Base-by-base conservation (phyloP, 208 protist species). In the Wallacemonas sp. region DNA sequence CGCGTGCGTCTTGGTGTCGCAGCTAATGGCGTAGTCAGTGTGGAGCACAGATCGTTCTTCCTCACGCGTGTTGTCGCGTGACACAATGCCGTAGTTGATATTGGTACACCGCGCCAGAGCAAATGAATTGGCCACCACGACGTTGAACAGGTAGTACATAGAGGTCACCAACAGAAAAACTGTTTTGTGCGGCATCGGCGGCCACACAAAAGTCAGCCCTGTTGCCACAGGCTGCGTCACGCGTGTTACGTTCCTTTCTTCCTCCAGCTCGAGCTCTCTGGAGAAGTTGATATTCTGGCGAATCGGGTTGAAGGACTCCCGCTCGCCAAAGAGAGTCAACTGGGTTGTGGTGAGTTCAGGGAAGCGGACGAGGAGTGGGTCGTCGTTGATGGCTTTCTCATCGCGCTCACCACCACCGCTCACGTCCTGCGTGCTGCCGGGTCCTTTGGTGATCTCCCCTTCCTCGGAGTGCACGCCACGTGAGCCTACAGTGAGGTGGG, bases 271-370 rank as follows among this genome's bases (percentile, higher is more conserved):
- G n/a, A 57, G 24, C 6, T 57, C 50, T 37, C 38, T 57, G 24
- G 50, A 57, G 50, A 57, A 57, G 50, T 57, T 24, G 26, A 39
- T 57, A 32, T 57, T 57, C 22, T 57, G 41, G 26, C 60, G 58
- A 10, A 66, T 71, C 0, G 71, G 73, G 21, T 64, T 32, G 54
- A 74, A 75, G 2, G 64, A 64, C 38, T 68, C 66, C 1, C 70
- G 41, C 12, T 60, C 61, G 19, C 64, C 77, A 27, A 78, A 83
- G n/a, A 83, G 61, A 30, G 30, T 58, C 41, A 78, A 71, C 0
- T 62, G 68, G 9, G 71, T 83, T 19, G 67, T 53, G 42, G 71
- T 78, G 30, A 78, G 32, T 39, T 39, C 58, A 6, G 55, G 66
- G 17, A 78, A 71, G 29, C 33, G 22, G 1, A 29, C 12, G 15